A percentile compares a stretch with the other conserved stretches of the same genome.
These are phyloP conservation scores for Xylaria sp. DNA, from an alignment of 2,329 filamentous ascomycete genomes.

Conservation along the genomic window DNA sequence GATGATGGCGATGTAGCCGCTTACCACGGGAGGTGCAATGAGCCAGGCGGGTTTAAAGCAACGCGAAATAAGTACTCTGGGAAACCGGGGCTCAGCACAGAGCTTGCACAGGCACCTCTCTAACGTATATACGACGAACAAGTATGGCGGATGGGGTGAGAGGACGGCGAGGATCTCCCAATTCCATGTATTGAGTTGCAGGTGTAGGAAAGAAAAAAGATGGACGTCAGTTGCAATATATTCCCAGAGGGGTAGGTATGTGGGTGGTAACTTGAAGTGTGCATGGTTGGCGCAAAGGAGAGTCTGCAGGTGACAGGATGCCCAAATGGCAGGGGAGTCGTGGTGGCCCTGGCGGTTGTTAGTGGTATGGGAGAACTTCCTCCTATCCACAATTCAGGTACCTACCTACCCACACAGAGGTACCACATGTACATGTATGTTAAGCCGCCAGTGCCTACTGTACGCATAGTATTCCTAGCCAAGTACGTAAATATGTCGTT, in stretches of 20 bases:
- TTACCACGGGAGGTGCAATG: conserved; percentile 7
- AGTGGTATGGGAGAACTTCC: conserved; percentile 1
- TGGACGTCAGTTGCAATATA: conserved; percentile 30
- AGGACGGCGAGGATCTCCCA: not conserved
- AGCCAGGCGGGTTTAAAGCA: conserved; percentile 1
- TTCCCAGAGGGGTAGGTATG: conserved; percentile 29
- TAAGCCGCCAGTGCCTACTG: no score
- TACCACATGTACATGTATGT: no score
- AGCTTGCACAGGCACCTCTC: not conserved
- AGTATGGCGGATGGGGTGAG: not conserved
- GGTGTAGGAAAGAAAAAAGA: conserved; percentile 27
- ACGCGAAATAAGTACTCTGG: not conserved
- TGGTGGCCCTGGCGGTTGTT: conserved; percentile 17
- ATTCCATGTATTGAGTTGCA: conserved; percentile 6
- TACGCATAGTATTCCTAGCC: no score
- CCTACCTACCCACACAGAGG: no score
- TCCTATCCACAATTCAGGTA: no score
- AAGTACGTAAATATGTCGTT: no score
- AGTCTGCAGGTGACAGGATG: conserved; percentile 27
- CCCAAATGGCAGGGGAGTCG: conserved; percentile 15
- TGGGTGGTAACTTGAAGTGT: conserved; percentile 27
- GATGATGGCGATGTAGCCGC: conserved; percentile 20
- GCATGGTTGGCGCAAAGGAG: conserved; percentile 21
- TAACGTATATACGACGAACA: conserved; percentile 5
- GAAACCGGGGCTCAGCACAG: not conserved